Conservation (phyloP, 108 stramenopile species). For the Phaeodactylum tricornutum region DNA sequence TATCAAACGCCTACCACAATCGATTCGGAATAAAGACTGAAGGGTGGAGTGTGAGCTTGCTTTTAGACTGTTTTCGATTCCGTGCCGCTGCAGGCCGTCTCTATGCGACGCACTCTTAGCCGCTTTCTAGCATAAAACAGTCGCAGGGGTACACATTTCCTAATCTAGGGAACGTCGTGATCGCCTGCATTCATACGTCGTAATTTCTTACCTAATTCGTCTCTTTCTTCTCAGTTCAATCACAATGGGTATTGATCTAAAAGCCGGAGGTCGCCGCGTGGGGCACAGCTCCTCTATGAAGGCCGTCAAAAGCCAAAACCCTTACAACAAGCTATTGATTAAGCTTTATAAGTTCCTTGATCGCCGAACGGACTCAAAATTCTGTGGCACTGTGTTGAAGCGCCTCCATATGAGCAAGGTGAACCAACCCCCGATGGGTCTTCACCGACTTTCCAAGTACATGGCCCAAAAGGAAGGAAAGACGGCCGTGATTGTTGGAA, state of each 20-base stretch:
- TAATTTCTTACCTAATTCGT: too few relatives aligned
- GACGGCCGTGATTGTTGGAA: constrained; percentile 95
- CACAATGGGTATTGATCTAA: constrained; percentile 96
- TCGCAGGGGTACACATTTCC: too few relatives aligned
- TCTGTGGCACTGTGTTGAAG: constrained; percentile 92
- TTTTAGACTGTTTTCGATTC: too few relatives aligned
- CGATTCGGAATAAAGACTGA: too few relatives aligned
- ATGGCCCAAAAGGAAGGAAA: constrained; percentile 96
- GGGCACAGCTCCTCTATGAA: constrained; percentile 96
- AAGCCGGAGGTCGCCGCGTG: constrained; percentile 96
- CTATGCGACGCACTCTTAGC: too few relatives aligned
- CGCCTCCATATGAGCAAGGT: constrained; percentile 97
- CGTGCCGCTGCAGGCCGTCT: too few relatives aligned
- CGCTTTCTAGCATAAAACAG: too few relatives aligned
- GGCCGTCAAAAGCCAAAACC: constrained; percentile 95
- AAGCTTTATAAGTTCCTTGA: constrained; percentile 98
- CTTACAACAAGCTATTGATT: constrained; percentile 96
- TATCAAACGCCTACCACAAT: too few relatives aligned
- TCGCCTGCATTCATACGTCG: too few relatives aligned
- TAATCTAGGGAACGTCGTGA: too few relatives aligned
- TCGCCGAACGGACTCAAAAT: constrained; percentile 95
- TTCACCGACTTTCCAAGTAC: constrained; percentile 89
- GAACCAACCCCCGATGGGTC: constrained; percentile 94
- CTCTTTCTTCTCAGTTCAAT: too few relatives aligned
- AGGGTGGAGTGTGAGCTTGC: too few relatives aligned